Evolutionary conservation across 495 filamentous ascomycete species (phyloP).

Genomic region (Aspergillus sclerotiicarbonarius): DNA sequence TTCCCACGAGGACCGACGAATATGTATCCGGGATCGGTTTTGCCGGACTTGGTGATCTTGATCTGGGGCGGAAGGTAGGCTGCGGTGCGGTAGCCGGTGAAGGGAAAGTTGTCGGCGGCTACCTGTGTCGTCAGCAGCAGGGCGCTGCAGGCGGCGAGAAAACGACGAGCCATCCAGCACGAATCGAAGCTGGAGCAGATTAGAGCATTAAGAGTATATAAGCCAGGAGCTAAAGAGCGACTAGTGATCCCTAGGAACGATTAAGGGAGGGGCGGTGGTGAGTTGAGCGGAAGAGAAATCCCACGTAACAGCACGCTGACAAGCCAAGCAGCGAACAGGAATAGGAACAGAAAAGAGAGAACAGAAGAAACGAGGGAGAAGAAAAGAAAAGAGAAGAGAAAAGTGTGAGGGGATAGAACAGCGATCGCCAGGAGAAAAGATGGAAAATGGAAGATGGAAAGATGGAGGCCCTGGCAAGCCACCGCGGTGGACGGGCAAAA

Average conservation of each 20-base stretch:
- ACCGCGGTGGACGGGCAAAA: not conserved
- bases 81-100: constrained; percentile 26
- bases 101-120: constrained; percentile 28
- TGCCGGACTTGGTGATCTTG: constrained; percentile 29
- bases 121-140: constrained; percentile 29
- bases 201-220: not conserved
- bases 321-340: not conserved
- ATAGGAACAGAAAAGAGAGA: not conserved
- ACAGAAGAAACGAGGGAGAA: not conserved
- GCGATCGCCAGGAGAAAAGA: not conserved
- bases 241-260: not conserved
- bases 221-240: not conserved
- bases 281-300: not conserved
- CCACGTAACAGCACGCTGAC: too few species aligned
- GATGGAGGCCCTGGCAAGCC: not conserved
- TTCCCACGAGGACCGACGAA: constrained; percentile 36
- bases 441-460: not conserved
- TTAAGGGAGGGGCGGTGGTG: not conserved
- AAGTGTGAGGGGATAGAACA: not conserved
- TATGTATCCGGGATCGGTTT: constrained; percentile 32
- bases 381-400: not conserved
- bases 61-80: constrained; percentile 30
- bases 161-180: constrained; percentile 13
- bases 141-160: constrained; percentile 22
- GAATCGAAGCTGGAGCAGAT: not conserved